Evolutionary conservation across 441 rosid species (phyloP).

Genomic region (Euphorbia schlechtendalii): DNA sequence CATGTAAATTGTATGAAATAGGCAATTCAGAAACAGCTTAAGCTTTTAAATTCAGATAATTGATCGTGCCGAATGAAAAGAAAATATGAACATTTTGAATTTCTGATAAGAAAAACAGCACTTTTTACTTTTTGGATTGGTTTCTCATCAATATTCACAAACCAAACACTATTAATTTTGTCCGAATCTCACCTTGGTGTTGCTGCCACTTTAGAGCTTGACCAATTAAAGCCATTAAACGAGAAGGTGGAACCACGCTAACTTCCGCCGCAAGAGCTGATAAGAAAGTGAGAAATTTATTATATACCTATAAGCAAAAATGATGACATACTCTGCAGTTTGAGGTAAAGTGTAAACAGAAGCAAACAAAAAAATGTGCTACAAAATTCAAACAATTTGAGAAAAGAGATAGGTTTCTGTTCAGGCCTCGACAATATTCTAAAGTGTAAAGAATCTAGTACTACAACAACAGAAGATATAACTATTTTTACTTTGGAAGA

Average conservation of each 20-base stretch:
- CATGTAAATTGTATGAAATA: neutral
- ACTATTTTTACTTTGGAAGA: neutral
- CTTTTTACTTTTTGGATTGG: neutral
- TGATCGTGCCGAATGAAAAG: neutral
- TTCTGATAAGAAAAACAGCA: neutral
- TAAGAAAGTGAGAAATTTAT: conserved; percentile 13
- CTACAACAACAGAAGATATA: neutral
- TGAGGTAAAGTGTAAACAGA: neutral
- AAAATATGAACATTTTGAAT: neutral
- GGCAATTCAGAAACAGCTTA: neutral
- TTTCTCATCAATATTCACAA: neutral
- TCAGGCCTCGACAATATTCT: neutral
- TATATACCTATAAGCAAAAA: conserved; percentile 7
- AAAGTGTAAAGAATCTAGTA: neutral
- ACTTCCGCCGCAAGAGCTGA: conserved; percentile 93
- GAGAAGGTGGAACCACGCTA: conserved; percentile 94
- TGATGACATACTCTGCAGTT: neutral
- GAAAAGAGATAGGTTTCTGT: neutral
- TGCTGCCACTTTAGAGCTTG: conserved; percentile 99
- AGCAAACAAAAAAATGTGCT: neutral
- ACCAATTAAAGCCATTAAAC: conserved; percentile 95
- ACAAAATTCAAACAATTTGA: neutral
- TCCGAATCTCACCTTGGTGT: conserved; percentile 67
- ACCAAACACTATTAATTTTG: neutral
- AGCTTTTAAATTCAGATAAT: neutral